Base-by-base conservation (phyloP, 495 filamentous ascomycete species). In the Aspergillus nanangensis region DNA sequence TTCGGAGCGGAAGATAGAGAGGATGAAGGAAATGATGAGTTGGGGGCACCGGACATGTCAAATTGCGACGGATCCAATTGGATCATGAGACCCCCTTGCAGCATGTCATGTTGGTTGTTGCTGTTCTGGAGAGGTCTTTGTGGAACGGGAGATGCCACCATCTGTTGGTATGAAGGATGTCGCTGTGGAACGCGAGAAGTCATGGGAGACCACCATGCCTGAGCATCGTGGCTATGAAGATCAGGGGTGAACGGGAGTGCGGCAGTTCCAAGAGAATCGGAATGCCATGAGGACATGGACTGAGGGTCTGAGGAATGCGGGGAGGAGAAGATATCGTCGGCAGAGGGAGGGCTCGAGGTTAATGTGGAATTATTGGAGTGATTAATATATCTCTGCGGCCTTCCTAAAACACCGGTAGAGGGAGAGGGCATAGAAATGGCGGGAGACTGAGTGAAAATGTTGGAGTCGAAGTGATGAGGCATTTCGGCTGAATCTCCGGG, bases 81-180 rank as follows among this genome's bases (percentile, higher is more conserved):
- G 32, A 74, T 72, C 71, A 76, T 73, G 23, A 74, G 63, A 7
- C 71, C 69, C 15, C 63, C 67, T 57, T 69, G 64, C 48, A 71
- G 63, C 46, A 71, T 56, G 38, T 67, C 63, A 53, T 62, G 62
- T 38, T 63, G 66, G 33, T 47, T 53, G n/a, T 52, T 48, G 32
- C 62, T 45, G 38, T 36, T 55, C 48, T 63, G 60, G 41, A 70
- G 59, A 10, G 59, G 47, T 38, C 56, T 55, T 31, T 67, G 58
- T 24, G 62, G 58, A n/a, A 58, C 42, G 2, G 69, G 63, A 5
- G 67, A 66, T 43, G 60, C 41, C 25, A 65, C 55, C 46, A 63
- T 53, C 15, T 61, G 47, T 20, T 67, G 67, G 42, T 71, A 75
- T 14, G 64, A 55, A 41, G 63, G 51, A 23, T 63, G 69, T 18